A percentile compares a stretch with the other conserved stretches of the same genome.
phyloP scores from a whole-genome alignment of 208 protist genomes.

The Dictyostelium gargantuum region DNA sequence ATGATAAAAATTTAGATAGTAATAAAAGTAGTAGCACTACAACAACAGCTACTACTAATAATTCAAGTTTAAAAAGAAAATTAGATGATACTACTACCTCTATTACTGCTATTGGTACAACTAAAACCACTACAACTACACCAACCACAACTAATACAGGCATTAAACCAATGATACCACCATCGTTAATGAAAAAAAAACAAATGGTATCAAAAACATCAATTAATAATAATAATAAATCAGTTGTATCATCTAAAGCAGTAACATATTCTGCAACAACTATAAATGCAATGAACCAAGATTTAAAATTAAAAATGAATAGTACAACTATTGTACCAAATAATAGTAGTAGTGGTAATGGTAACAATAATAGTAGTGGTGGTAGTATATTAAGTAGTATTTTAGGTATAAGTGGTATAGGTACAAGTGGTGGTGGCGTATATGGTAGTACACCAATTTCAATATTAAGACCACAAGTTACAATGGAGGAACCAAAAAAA shows the following conservation, averaged over 20 bases:
- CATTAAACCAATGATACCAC: constrained; percentile 12
- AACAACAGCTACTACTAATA: not conserved
- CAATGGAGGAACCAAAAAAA: constrained; percentile 61
- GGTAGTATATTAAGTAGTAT: too few species aligned
- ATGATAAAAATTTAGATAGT: not conserved
- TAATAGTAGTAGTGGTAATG: too few species aligned
- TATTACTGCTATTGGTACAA: not conserved
- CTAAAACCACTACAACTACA: not conserved
- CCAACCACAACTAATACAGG: not conserved
- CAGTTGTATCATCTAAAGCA: constrained; percentile 11
- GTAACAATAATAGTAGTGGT: too few species aligned
- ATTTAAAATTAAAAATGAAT: not conserved
- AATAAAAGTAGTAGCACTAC: not conserved
- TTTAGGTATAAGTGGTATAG: too few species aligned
- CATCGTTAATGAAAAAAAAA: constrained; percentile 26
- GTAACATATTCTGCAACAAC: constrained; percentile 46
- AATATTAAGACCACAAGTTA: constrained; percentile 6
- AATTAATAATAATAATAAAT: not conserved
- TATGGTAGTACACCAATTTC: not conserved
- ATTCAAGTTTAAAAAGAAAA: constrained; percentile 23
- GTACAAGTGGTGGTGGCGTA: too few species aligned
- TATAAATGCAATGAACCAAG: not conserved
- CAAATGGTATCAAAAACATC: not conserved
- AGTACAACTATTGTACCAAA: not conserved
- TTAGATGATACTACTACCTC: not conserved